These are phyloP conservation scores for Candida xiaguanensis DNA, from an alignment of 805 yeast species.

Conservation along the genomic window DNA sequence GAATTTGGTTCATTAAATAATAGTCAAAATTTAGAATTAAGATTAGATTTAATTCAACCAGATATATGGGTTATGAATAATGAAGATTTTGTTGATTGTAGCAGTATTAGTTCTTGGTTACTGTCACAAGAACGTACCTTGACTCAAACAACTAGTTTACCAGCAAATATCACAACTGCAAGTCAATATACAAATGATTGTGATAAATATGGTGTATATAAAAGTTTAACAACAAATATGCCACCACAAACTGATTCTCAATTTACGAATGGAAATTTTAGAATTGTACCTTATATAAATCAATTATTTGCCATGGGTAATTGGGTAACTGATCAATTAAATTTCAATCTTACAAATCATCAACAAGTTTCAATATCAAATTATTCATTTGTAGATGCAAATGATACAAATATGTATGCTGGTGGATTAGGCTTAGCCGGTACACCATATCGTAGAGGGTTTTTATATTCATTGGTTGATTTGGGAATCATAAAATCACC, in stretches of 20 bases:
- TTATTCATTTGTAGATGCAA: slow-evolving; percentile 27
- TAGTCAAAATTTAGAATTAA: slow-evolving; percentile 7
- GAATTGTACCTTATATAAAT: slow-evolving; percentile 26
- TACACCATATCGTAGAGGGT: slow-evolving; percentile 20
- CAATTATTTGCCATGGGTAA: slow-evolving; percentile 24
- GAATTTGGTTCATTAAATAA: slow-evolving; percentile 2
- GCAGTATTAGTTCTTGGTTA: slow-evolving; percentile 18
- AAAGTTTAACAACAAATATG: slow-evolving; percentile 11
- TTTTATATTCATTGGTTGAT: slow-evolving; percentile 19
- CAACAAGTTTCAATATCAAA: slow-evolving; percentile 13
- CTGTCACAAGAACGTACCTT: slow-evolving; percentile 10
- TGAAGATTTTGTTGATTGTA: slow-evolving; percentile 21
- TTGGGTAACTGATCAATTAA: slow-evolving; percentile 21
- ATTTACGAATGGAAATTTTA: slow-evolving; percentile 14
- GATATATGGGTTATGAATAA: slow-evolving; percentile 37
- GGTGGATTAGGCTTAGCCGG: slow-evolving; percentile 40
- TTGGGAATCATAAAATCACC: slow-evolving; percentile 21
- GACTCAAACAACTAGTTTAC: slow-evolving; percentile 4
- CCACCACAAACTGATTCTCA: slow-evolving; percentile 11
- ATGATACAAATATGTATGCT: slow-evolving; percentile 16
- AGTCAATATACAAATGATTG: slow-evolving; percentile 24
- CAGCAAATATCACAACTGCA: slow-evolving; percentile 16
- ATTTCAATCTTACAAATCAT: slow-evolving; percentile 13
- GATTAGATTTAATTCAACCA: slow-evolving; percentile 35
- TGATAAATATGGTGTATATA: slow-evolving; percentile 25